phyloP scores from a whole-genome alignment of 2,329 filamentous ascomycete species.

The Thelonectria rubi region DNA sequence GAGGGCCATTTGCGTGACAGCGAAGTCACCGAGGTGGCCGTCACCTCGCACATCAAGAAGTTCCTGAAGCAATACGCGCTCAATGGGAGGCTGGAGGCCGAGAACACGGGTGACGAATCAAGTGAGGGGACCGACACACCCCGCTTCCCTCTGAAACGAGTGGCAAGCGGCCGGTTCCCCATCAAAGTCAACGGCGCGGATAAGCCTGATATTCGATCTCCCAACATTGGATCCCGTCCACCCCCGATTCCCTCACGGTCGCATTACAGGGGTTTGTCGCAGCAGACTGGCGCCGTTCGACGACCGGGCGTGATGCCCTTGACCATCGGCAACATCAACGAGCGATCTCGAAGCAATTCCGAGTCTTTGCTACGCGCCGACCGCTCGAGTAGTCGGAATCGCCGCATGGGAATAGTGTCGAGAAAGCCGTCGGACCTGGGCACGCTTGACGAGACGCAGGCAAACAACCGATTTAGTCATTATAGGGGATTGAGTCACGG shows the following conservation, averaged over 20 bases:
- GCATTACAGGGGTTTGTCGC: slow-evolving; percentile 79
- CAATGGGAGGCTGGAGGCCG: slow-evolving; percentile 62
- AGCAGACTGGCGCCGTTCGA: slow-evolving; percentile 71
- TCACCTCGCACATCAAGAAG: slow-evolving; percentile 70
- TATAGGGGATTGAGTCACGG: slow-evolving; percentile 73
- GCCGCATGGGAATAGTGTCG: slow-evolving; percentile 71
- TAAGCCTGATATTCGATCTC: slow-evolving; percentile 72
- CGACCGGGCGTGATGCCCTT: slow-evolving; percentile 77
- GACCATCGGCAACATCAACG: slow-evolving; percentile 74
- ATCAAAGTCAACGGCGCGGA: slow-evolving; percentile 80
- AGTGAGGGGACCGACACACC: slow-evolving; percentile 85
- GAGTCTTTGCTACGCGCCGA: slow-evolving; percentile 66
- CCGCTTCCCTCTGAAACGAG: slow-evolving; percentile 71
- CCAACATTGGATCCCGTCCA: slow-evolving; percentile 66
- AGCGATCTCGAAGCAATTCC: slow-evolving; percentile 72
- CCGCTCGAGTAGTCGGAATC: slow-evolving; percentile 62
- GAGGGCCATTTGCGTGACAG: slow-evolving; percentile 64
- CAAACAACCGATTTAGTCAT: slow-evolving; percentile 72
- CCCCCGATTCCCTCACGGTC: slow-evolving; percentile 81
- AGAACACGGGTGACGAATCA: slow-evolving; percentile 67
- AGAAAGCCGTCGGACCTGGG: slow-evolving; percentile 68
- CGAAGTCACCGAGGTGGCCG: slow-evolving; percentile 68
- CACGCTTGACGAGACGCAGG: slow-evolving; percentile 69
- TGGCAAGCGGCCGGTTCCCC: slow-evolving; percentile 71
- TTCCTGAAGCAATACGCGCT: slow-evolving; percentile 64